Percentiles rank a stretch among this genome's conserved stretches.
Conservation (phyloP, 768 basidiomycete species). For the Albatrellus ellisii region DNA sequence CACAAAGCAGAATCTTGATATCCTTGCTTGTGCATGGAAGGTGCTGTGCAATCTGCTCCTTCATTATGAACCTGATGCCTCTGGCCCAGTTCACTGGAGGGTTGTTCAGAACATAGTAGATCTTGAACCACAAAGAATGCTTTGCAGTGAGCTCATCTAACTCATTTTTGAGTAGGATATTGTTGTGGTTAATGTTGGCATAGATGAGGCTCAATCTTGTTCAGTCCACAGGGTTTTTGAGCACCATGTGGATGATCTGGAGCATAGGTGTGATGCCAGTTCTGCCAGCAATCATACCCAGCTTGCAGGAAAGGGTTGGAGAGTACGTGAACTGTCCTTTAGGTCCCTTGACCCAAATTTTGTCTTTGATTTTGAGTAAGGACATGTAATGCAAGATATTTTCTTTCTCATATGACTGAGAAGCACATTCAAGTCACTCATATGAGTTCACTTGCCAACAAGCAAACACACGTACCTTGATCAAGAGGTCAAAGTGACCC, state of each 20-base stretch:
- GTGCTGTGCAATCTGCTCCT: conserved; percentile 77
- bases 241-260: conserved; percentile 89
- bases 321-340: conserved; percentile 89
- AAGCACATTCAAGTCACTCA: neutral
- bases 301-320: conserved; percentile 54
- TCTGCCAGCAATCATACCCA: conserved; percentile 97
- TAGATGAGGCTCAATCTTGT: conserved; percentile 85
- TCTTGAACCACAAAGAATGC: conserved; percentile 57
- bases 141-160: conserved; percentile 63
- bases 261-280: conserved; percentile 99
- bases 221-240: conserved; percentile 77
- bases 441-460: no score
- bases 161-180: conserved; percentile 85
- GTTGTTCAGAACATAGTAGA: conserved; percentile 92
- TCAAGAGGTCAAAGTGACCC: conserved; percentile 90
- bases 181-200: conserved; percentile 87
- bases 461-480: conserved; percentile 86
- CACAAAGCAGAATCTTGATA: conserved; percentile 83
- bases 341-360: conserved; percentile 85
- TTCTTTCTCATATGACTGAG: conserved; percentile 88
- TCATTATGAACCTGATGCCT: conserved; percentile 86
- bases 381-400: conserved; percentile 88
- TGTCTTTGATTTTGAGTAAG: conserved; percentile 77
- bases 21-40: conserved; percentile 55
- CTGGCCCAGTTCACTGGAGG: conserved; percentile 78